Evolutionary conservation across 768 basidiomycete genomes (phyloP), one percentile per base, ranked within the genome.

Genomic region (Boletellus ananiceps): DNA sequence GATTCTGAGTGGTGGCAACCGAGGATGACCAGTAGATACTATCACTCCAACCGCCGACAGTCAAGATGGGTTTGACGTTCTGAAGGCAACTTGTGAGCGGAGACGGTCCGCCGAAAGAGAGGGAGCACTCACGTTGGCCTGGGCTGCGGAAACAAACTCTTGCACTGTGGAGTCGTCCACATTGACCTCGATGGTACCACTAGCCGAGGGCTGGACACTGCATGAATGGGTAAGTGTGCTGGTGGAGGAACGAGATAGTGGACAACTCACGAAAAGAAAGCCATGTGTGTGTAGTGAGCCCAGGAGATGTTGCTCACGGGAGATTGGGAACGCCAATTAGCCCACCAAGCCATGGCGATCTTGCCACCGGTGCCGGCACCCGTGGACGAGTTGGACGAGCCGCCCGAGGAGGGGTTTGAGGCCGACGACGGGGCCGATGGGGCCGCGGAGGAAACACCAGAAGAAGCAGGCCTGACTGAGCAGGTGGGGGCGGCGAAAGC

Each of bases 31-130:
- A 88, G 65, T 73, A 84, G 12, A 69, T 66, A 2, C 80, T 82
- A 7, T 83, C 84, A 4, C 73, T 76, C 83, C 83, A 86, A 12
- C 85, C 86, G 40, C 84, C 86, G 25, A 86, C 70, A 29, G 82
- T 80, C 40, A 86, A 64, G 38, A 78, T 59, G 2, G 84, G 79
- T 52, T 76, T 71, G 4, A 84, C 83, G 40, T 68, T 65, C 83
- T 84, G 46, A 45, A 8, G 14, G 21, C 1, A 25, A 34, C 8
- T 11, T 37, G 23, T 49, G 21, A 53, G 39, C 4, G 23, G 18
- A 5, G 13, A 16, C 11, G 12, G n/a, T 9, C 2, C 16, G 25
- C 4, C 2, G 14, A 14, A 3, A 11, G 13, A 31, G 12, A 27
- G 0, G 19, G 14, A 0, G 34, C 3, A 46, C 67, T 48, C 40